Percentiles rank a stretch among this genome's conserved stretches.
These are phyloP conservation scores for Dendrobium huoshanense DNA, from an alignment of 106 monocot species.

Conservation along the genomic window DNA sequence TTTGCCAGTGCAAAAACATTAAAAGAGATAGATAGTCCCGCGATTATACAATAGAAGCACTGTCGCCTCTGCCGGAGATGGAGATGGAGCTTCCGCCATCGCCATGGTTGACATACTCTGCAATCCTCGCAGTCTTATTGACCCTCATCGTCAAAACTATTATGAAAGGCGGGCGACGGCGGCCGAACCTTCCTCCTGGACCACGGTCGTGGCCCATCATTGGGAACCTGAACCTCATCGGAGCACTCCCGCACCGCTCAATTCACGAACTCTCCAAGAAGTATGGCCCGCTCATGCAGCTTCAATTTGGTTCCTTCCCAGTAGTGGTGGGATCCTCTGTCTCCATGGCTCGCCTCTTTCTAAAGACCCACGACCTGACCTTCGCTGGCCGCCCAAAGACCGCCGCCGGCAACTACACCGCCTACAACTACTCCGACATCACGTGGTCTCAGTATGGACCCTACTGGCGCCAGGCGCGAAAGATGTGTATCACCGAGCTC, in stretches of 20 bases:
- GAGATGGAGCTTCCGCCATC: conserved; percentile 6
- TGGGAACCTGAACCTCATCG: conserved; percentile 27
- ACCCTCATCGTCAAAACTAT: conserved; percentile 10
- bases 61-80: not conserved
- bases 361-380: conserved; percentile 42
- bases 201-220: too few species aligned
- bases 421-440: conserved; percentile 34
- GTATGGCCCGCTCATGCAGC: conserved; percentile 43
- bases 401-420: conserved; percentile 44
- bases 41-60: too few species aligned
- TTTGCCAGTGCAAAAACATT: too few species aligned
- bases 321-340: conserved; percentile 21
- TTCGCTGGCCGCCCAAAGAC: conserved; percentile 42
- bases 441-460: conserved; percentile 37
- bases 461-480: conserved; percentile 44
- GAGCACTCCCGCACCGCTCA: conserved; percentile 52
- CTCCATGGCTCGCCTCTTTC: conserved; percentile 45
- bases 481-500: conserved; percentile 38
- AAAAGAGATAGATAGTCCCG: too few species aligned
- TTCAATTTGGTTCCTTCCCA: conserved; percentile 43
- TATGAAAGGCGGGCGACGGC: not conserved
- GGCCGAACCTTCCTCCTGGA: too few species aligned
- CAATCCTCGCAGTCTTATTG: conserved; percentile 3
- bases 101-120: conserved; percentile 6
- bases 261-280: conserved; percentile 36